Base-by-base conservation (phyloP, 768 basidiomycete genomes). In the Podaxis mareebaensis region DNA sequence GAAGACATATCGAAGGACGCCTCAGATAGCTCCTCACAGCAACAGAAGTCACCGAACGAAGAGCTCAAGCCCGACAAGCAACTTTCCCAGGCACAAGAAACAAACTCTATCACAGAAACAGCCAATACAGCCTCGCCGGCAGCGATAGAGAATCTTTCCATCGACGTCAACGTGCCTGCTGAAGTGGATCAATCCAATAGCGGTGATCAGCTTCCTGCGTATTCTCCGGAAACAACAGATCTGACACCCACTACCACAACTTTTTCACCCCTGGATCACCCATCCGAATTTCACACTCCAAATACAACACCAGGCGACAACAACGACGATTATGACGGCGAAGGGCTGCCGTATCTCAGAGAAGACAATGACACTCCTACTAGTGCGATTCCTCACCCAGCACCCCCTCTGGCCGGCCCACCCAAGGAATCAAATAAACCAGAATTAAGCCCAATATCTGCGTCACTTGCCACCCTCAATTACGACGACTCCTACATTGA, bases 401-500 rank as follows among this genome's bases (percentile, higher is more conserved):
- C 38, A 11, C 12, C 36, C 8, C 4, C 33, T 15, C 4, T 22
- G 20, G 28, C 7, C 24, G 22, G 38, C 17, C 49, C 36, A 22
- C 39, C 36, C 26, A 17, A 57, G 36, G 58, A 60, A 20, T 53
- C 65, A 30, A 30, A 36, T 17, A 15, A 49, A 20, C 8, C 53
- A 17, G 54, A 8, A 13, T 51, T 53, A n/a, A 61, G 46, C 39
- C 33, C 49, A 24, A 52, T 53, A 28, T 42, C 53, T 10, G 33
- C 53, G 22, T 62, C 58, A 26, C 58, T 53, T 26, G 42, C 42
- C 20, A 53, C 24, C 20, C 49, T 54, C 61, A 49, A 42, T 22
- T 61, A 60, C 20, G 46, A 57, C 39, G 54, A 61, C 22, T 53
- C 54, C 4, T 61, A 64, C 20, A 65, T 66, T 71, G 71, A 78